phyloP scores from a whole-genome alignment of 345 rosid genomes.

The Salix arbutifolia region DNA sequence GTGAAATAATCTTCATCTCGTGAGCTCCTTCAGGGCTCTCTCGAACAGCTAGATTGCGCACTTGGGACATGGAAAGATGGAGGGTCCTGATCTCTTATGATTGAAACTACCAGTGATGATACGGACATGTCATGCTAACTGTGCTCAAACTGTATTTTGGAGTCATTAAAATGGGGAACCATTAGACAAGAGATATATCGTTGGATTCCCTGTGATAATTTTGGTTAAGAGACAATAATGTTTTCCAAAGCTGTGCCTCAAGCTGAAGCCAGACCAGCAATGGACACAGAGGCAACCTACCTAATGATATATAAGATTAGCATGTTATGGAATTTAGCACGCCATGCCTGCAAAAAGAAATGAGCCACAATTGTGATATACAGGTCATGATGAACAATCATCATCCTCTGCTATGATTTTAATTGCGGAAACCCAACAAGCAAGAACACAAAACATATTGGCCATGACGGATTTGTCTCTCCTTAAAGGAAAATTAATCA shows the following conservation, averaged over 20 bases:
- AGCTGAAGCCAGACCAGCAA: not conserved
- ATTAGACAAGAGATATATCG: slow-evolving; percentile 3
- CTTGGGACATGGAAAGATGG: not conserved
- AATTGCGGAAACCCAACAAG: not conserved
- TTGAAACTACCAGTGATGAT: not conserved
- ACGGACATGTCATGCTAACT: slow-evolving; percentile 18
- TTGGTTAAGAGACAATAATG: not conserved
- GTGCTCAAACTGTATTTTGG: not conserved
- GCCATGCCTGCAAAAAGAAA: slow-evolving; percentile 22
- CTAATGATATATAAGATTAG: not conserved
- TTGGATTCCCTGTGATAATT: slow-evolving; percentile 5
- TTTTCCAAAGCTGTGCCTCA: slow-evolving; percentile 1
- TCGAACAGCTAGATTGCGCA: not conserved
- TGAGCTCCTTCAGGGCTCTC: not conserved
- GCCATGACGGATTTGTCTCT: slow-evolving; percentile 4
- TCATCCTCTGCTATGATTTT: slow-evolving; percentile 11
- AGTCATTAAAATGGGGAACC: slow-evolving; percentile 3
- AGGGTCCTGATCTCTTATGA: not conserved
- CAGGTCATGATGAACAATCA: slow-evolving; percentile 23
- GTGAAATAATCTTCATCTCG: not conserved
- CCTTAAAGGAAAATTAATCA: slow-evolving; percentile 4
- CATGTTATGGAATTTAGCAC: slow-evolving; percentile 12
- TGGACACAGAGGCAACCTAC: slow-evolving; percentile 14
- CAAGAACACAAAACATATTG: not conserved
- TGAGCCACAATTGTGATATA: slow-evolving; percentile 2